These are phyloP conservation scores for Calonectria pseudoturangicola DNA, from an alignment of 2,329 filamentous ascomycete genomes.

Conservation along the genomic window DNA sequence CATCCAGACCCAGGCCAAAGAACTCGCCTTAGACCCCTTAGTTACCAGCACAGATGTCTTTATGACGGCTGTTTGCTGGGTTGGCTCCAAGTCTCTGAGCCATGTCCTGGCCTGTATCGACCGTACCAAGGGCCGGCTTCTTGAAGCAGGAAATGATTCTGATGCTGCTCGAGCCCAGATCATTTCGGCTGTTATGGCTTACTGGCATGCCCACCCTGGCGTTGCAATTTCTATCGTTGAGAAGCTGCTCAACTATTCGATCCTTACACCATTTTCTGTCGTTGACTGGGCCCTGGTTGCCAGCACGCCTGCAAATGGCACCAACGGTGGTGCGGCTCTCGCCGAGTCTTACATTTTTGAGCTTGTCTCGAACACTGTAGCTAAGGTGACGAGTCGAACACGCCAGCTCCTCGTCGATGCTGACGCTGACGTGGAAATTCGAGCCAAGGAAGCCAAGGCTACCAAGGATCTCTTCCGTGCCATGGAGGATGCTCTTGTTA, in stretches of 20 bases:
- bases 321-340: constrained; percentile 78
- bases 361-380: constrained; percentile 90
- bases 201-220: constrained; percentile 95
- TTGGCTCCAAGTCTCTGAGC: constrained; percentile 96
- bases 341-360: constrained; percentile 88
- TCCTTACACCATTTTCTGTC: constrained; percentile 89
- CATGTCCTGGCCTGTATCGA: constrained; percentile 98
- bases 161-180: constrained; percentile 89
- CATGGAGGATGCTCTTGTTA: constrained; percentile 85
- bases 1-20: constrained; percentile 86
- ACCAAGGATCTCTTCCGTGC: constrained; percentile 88
- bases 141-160: constrained; percentile 85
- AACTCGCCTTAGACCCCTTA: constrained; percentile 84
- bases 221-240: constrained; percentile 94
- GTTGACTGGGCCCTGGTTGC: constrained; percentile 90
- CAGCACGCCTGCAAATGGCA: constrained; percentile 68
- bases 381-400: constrained; percentile 91
- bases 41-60: constrained; percentile 95
- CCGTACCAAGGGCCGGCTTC: constrained; percentile 90
- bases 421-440: constrained; percentile 78
- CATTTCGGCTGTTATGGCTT: constrained; percentile 90
- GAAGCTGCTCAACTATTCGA: constrained; percentile 97
- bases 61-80: constrained; percentile 92
- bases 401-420: constrained; percentile 83
- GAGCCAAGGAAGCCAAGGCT: constrained; percentile 80